phyloP scores from a whole-genome alignment of 495 filamentous ascomycete genomes.

The Tuber aestivum region DNA sequence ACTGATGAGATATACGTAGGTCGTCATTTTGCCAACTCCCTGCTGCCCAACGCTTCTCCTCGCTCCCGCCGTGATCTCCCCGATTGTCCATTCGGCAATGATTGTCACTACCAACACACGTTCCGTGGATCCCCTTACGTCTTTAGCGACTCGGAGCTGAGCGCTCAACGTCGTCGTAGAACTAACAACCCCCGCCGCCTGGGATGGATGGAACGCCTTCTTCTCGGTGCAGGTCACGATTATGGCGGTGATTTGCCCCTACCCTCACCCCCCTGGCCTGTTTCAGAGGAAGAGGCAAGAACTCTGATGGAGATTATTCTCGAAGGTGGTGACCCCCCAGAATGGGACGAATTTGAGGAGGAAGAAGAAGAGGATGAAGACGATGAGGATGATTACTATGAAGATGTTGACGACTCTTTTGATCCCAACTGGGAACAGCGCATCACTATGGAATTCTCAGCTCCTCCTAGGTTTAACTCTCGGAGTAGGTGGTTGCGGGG shows the following conservation, averaged over 20 bases:
- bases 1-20: conserved; percentile 7
- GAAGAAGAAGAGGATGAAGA: conserved; percentile 23
- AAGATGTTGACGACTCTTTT: conserved; percentile 20
- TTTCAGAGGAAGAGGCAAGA: conserved; percentile 18
- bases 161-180: conserved; percentile 22
- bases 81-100: conserved; percentile 43
- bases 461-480: neutral
- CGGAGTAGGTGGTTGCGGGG: neutral
- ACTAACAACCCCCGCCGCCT: conserved; percentile 3
- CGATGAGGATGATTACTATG: conserved; percentile 8
- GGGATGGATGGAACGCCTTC: conserved; percentile 23
- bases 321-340: conserved; percentile 19
- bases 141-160: conserved; percentile 34
- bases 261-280: conserved; percentile 8
- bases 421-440: neutral
- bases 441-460: neutral
- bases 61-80: conserved; percentile 12
- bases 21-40: conserved; percentile 39
- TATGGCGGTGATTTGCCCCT: conserved; percentile 11
- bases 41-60: conserved; percentile 17
- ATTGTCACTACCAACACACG: conserved; percentile 42
- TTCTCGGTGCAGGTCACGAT: conserved; percentile 16
- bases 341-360: conserved; percentile 22
- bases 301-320: conserved; percentile 33
- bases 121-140: conserved; percentile 31